phyloP scores from a whole-genome alignment of 139 green algal genomes.

The Asterochloris erici region DNA sequence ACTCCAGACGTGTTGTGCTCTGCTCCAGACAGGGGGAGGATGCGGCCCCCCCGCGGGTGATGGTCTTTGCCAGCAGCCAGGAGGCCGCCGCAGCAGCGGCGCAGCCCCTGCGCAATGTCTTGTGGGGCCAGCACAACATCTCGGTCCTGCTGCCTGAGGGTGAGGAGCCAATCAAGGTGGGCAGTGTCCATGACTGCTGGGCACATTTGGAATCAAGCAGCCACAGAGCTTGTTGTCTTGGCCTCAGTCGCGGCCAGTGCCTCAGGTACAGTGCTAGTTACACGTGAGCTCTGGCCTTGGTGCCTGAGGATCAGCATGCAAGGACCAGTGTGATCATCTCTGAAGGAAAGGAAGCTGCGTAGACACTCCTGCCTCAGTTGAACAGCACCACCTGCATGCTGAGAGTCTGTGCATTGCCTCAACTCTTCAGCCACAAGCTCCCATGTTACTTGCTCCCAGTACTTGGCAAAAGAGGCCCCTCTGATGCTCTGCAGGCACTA shows the following conservation, averaged over 20 bases:
- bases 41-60: slow-evolving; percentile 48
- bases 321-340: not conserved
- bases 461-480: not conserved
- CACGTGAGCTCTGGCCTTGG: too few species aligned
- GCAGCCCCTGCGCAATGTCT: slow-evolving; percentile 56
- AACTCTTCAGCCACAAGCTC: not conserved
- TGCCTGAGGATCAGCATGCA: not conserved
- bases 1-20: not conserved
- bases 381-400: not conserved
- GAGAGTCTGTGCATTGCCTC: not conserved
- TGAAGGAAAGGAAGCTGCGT: not conserved
- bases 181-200: not conserved
- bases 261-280: too few species aligned
- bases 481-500: slow-evolving; percentile 40
- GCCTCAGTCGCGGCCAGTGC: too few species aligned
- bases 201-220: too few species aligned
- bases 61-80: slow-evolving; percentile 57
- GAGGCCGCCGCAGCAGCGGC: slow-evolving; percentile 45
- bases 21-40: slow-evolving; percentile 36
- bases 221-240: not conserved
- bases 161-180: slow-evolving; percentile 64
- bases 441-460: not conserved
- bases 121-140: slow-evolving; percentile 79
- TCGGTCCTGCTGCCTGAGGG: slow-evolving; percentile 73
- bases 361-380: not conserved